A percentile compares a stretch with the other conserved stretches of the same genome.
Evolutionary conservation across 805 yeast species (phyloP).

Genomic region (Huiozyma naganishii): DNA sequence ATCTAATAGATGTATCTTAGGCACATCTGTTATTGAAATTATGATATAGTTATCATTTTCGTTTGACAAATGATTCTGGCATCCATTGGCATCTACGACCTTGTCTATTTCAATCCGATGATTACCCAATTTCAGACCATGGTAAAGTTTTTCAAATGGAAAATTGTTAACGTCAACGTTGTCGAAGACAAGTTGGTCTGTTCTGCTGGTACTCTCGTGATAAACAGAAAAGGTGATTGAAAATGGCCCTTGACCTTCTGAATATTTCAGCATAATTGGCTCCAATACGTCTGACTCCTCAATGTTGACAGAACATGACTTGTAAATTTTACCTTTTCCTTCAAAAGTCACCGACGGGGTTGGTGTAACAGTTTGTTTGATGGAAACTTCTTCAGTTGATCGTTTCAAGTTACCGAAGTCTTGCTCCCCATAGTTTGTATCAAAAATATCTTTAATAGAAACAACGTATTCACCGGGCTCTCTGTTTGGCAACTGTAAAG

Average conservation of each 20-base stretch:
- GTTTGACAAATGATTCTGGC: constrained; percentile 39
- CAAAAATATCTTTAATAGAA: constrained; percentile 51
- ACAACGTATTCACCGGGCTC: constrained; percentile 53
- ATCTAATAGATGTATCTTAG: constrained; percentile 44
- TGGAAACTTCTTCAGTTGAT: constrained; percentile 20
- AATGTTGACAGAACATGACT: constrained; percentile 37
- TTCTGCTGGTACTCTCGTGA: constrained; percentile 49
- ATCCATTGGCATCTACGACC: constrained; percentile 61
- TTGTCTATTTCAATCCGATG: constrained; percentile 49
- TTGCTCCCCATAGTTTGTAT: constrained; percentile 44
- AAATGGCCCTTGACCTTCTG: constrained; percentile 52
- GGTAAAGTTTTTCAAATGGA: constrained; percentile 35
- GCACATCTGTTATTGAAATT: constrained; percentile 65
- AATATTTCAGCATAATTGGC: constrained; percentile 44
- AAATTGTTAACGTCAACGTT: constrained; percentile 32
- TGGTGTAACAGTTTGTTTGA: constrained; percentile 45
- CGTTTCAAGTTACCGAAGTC: constrained; percentile 15
- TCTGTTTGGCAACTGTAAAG: constrained; percentile 35
- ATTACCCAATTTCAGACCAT: constrained; percentile 54
- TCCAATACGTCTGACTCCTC: constrained; percentile 25
- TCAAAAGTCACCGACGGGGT: constrained; percentile 52
- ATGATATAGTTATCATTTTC: constrained; percentile 30
- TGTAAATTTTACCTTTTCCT: constrained; percentile 36
- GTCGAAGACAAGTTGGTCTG: constrained; percentile 36
- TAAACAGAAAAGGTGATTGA: constrained; percentile 44